Conservation (phyloP, 2,329 filamentous ascomycete genomes). For the Phialophora macrospora region DNA sequence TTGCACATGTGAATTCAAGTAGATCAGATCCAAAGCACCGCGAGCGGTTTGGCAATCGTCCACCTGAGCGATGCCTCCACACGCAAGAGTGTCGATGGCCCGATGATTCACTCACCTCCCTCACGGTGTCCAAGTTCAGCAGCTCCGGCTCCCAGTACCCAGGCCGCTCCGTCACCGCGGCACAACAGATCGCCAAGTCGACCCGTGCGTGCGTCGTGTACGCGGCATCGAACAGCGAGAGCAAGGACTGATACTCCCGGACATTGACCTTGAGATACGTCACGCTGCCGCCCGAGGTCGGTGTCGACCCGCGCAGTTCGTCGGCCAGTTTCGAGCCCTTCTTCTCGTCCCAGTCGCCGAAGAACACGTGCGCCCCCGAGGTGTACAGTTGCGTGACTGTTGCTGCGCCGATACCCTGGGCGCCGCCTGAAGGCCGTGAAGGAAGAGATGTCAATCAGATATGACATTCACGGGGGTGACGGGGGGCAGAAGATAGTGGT, state of each 20-base stretch:
- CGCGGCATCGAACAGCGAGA: conserved; percentile 55
- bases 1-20: no score
- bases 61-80: neutral
- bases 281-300: conserved; percentile 25
- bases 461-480: no score
- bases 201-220: conserved; percentile 51
- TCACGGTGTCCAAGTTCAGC: conserved; percentile 31
- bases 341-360: conserved; percentile 47
- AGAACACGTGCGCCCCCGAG: conserved; percentile 50
- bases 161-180: conserved; percentile 51
- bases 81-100: neutral
- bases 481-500: no score
- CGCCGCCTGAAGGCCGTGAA: conserved; percentile 31
- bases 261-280: conserved; percentile 47
- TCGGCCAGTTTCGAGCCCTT: conserved; percentile 40
- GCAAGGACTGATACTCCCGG: conserved; percentile 51
- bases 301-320: conserved; percentile 23
- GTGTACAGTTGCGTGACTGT: conserved; percentile 48
- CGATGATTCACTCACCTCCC: conserved; percentile 21
- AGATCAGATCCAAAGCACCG: neutral
- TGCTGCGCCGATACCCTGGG: conserved; percentile 54
- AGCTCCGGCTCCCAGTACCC: conserved; percentile 36
- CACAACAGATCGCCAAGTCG: conserved; percentile 56
- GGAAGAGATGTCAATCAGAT: neutral
- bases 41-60: neutral